Percentiles rank a stretch among this genome's conserved stretches.
phyloP scores from a whole-genome alignment of 78 protist species.

The Guillardia theta region DNA sequence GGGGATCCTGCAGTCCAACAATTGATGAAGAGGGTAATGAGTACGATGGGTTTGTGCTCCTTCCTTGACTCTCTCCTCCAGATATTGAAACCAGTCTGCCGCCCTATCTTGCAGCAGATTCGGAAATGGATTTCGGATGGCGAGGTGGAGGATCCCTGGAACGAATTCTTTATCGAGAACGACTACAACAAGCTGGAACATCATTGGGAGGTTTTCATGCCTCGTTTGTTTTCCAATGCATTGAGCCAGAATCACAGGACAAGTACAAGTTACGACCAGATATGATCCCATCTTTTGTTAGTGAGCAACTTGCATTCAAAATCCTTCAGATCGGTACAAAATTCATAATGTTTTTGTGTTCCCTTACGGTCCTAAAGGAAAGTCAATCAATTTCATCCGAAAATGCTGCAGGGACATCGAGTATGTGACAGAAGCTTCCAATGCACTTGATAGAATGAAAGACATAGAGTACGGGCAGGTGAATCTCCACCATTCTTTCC shows the following conservation, averaged over 20 bases:
- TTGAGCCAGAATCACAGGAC: too few species aligned
- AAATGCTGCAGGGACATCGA: background rate
- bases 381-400: background rate
- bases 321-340: background rate
- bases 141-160: slow-evolving; percentile 20
- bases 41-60: too few species aligned
- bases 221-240: too few species aligned
- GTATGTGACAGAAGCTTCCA: background rate
- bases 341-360: too few species aligned
- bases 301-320: background rate
- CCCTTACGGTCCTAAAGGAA: background rate
- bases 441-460: background rate
- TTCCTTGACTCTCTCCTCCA: too few species aligned
- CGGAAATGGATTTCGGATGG: background rate
- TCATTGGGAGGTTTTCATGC: too few species aligned
- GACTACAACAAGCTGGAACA: background rate
- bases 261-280: slow-evolving; percentile 19
- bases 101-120: background rate
- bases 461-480: background rate
- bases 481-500: background rate
- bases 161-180: background rate
- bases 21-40: background rate
- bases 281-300: slow-evolving; percentile 11
- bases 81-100: background rate
- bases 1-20: background rate